These are phyloP conservation scores for Pulveroboletus frians DNA, from an alignment of 768 basidiomycete species.

Conservation along the genomic window DNA sequence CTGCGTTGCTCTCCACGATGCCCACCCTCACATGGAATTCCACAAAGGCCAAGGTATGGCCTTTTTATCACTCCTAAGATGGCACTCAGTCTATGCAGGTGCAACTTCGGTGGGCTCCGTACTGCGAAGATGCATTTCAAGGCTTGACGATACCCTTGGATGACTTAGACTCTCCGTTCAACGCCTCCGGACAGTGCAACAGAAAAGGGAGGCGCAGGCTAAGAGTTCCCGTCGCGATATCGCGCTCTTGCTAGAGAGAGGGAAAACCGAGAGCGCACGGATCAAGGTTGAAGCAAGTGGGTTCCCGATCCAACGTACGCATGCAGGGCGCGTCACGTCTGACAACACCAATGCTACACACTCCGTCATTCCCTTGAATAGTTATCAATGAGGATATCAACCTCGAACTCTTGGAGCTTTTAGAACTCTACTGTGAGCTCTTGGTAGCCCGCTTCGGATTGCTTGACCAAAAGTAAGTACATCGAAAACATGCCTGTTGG, in stretches of 20 bases:
- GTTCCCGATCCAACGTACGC: constrained; percentile 24
- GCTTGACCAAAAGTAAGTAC: constrained; percentile 72
- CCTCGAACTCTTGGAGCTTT: constrained; percentile 82
- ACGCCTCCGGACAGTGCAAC: constrained; percentile 76
- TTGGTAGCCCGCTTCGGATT: constrained; percentile 87
- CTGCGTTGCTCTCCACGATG: constrained; percentile 15
- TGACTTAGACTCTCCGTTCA: constrained; percentile 71
- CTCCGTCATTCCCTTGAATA: constrained; percentile 20
- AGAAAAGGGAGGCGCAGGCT: constrained; percentile 88
- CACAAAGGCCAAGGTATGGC: constrained; percentile 53
- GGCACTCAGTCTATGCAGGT: constrained; percentile 32
- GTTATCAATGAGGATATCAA: constrained; percentile 85
- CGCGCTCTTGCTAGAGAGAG: constrained; percentile 70
- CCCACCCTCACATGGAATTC: constrained; percentile 48
- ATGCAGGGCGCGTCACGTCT: not conserved
- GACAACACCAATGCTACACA: constrained; percentile 17
- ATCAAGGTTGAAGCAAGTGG: constrained; percentile 81
- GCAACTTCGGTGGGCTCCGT: constrained; percentile 39
- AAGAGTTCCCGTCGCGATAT: constrained; percentile 74
- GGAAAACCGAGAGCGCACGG: constrained; percentile 78
- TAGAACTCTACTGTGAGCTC: constrained; percentile 95
- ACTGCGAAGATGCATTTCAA: not conserved
- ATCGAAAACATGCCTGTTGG: constrained; percentile 1
- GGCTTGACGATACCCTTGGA: constrained; percentile 1
- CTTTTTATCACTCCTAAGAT: not conserved